A percentile compares a stretch with the other conserved stretches of the same genome.
phyloP scores from a whole-genome alignment of 169 alveolate genomes.

The Cardiosporidium cionae region DNA sequence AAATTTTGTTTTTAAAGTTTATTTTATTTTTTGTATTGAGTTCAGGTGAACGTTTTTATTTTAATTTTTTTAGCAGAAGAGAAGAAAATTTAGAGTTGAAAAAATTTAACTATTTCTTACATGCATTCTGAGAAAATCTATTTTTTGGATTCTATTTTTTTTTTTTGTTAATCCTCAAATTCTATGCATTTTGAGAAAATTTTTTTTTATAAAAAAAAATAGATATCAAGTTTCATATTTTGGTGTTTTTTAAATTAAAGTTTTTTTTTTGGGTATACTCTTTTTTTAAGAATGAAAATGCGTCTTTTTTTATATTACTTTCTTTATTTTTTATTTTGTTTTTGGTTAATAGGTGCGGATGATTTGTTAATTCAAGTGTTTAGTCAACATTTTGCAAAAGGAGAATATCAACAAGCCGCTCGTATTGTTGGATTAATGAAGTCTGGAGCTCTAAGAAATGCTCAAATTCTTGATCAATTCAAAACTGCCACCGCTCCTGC shows the following conservation, averaged over 20 bases:
- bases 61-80: too few relatives aligned
- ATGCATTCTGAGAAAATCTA: too few relatives aligned
- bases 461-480: constrained; percentile 86
- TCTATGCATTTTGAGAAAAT: too few relatives aligned
- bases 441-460: constrained; percentile 85
- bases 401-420: constrained; percentile 85
- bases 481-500: constrained; percentile 70
- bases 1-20: background rate
- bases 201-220: too few relatives aligned
- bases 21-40: background rate
- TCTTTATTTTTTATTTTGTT: background rate
- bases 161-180: background rate
- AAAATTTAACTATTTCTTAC: background rate
- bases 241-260: too few relatives aligned
- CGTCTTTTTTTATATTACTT: background rate
- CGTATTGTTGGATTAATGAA: constrained; percentile 87
- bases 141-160: background rate
- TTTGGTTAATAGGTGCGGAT: background rate
- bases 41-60: background rate
- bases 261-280: too few relatives aligned
- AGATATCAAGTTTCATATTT: too few relatives aligned
- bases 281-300: too few relatives aligned
- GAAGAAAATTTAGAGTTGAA: too few relatives aligned
- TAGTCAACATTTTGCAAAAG: constrained; percentile 39
- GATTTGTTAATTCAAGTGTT: constrained; percentile 41